Evolutionary conservation across 2,329 filamentous ascomycete genomes (phyloP).

Genomic region (Sporothrix luriei): DNA sequence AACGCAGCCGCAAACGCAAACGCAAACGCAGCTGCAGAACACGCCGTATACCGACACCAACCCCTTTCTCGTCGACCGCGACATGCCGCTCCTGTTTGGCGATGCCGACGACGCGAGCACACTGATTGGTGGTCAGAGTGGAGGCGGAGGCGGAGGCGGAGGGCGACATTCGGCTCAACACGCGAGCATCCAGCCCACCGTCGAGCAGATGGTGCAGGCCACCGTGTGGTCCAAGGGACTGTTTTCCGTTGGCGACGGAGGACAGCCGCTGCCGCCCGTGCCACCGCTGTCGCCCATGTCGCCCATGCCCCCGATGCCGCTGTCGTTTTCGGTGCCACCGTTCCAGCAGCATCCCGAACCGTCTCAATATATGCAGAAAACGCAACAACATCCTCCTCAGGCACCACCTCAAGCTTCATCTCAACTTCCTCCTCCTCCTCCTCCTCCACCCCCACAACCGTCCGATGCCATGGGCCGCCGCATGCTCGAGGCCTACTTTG

Average conservation of each 20-base stretch:
- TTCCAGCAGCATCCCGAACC: not conserved
- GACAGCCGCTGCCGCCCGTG: not conserved
- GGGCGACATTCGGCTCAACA: not conserved
- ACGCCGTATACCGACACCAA: not conserved
- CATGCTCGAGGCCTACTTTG: conserved; percentile 37
- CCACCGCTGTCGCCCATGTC: not conserved
- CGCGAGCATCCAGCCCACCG: conserved; percentile 23
- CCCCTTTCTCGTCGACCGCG: conserved; percentile 3
- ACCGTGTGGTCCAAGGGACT: conserved; percentile 56
- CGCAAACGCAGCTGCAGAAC: not conserved
- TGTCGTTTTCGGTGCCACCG: not conserved
- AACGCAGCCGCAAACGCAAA: not conserved
- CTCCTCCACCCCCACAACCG: not conserved
- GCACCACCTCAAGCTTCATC: not conserved
- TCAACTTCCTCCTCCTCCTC: not conserved
- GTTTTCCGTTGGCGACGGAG: not conserved
- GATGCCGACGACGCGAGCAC: conserved; percentile 9
- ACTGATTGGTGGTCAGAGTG: not conserved
- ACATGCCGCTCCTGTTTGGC: not conserved
- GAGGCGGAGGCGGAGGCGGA: not conserved
- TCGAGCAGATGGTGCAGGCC: conserved; percentile 51
- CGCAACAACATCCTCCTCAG: not conserved
- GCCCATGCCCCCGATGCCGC: not conserved
- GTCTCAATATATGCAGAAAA: not conserved
- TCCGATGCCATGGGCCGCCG: conserved; percentile 18